Conservation (phyloP, 768 basidiomycete genomes). For the Trametopsis cervina region DNA sequence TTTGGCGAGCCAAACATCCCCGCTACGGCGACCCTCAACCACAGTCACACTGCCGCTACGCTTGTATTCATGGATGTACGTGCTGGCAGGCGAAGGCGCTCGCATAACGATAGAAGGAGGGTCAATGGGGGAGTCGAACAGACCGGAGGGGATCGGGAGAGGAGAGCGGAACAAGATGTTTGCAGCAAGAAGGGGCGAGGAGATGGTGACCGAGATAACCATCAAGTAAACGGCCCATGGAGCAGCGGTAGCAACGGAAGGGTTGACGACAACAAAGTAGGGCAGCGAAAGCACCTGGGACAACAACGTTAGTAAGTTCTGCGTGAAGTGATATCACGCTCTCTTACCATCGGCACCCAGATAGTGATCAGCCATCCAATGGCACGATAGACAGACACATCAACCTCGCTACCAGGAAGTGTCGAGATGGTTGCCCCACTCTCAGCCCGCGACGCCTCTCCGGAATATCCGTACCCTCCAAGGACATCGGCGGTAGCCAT, state of each 20-base stretch:
- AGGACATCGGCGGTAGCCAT: slow-evolving; percentile 55
- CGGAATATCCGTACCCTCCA: slow-evolving; percentile 62
- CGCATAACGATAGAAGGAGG: slow-evolving; percentile 37
- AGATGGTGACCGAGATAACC: slow-evolving; percentile 56
- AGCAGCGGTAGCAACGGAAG: slow-evolving; percentile 31
- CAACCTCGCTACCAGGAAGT: slow-evolving; percentile 38
- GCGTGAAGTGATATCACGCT: too few relatives aligned
- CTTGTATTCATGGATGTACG: slow-evolving; percentile 52
- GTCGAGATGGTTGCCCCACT: slow-evolving; percentile 40
- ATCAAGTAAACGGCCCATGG: slow-evolving; percentile 39
- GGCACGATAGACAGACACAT: slow-evolving; percentile 48
- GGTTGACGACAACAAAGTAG: slow-evolving; percentile 41
- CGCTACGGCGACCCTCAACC: slow-evolving; percentile 63
- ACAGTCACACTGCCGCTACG: slow-evolving; percentile 57
- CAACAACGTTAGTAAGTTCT: too few relatives aligned
- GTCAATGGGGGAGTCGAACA: slow-evolving; percentile 47
- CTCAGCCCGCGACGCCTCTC: slow-evolving; percentile 39
- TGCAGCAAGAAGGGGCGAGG: slow-evolving; percentile 58
- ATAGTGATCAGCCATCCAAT: slow-evolving; percentile 61
- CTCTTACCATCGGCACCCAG: slow-evolving; percentile 66
- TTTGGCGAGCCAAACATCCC: slow-evolving; percentile 68
- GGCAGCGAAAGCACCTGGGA: slow-evolving; percentile 58
- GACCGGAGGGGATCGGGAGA: slow-evolving; percentile 57
- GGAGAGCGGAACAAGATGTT: slow-evolving; percentile 55
- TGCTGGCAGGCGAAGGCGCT: slow-evolving; percentile 35